These are phyloP conservation scores for Colletotrichum echinochloae DNA, from an alignment of 2,329 filamentous ascomycete genomes.

Conservation along the genomic window DNA sequence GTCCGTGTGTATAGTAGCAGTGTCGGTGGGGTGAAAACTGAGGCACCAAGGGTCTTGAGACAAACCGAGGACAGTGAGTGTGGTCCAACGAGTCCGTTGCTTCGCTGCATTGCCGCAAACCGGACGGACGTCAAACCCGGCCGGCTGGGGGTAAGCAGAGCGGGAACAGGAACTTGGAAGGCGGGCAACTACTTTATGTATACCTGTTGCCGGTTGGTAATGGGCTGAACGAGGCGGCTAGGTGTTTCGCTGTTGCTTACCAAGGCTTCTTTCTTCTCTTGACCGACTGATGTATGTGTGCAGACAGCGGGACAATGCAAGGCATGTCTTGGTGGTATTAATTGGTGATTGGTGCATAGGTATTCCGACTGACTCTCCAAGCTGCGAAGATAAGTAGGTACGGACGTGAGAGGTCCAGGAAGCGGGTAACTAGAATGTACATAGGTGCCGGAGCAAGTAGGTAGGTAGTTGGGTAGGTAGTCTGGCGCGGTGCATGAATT, in stretches of 20 bases:
- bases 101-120: not conserved
- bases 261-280: not conserved
- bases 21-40: slow-evolving; percentile 18
- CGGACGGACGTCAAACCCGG: not conserved
- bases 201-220: not conserved
- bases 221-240: not conserved
- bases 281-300: slow-evolving; percentile 23
- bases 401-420: slow-evolving; percentile 12
- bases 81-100: slow-evolving; percentile 1
- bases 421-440: not conserved
- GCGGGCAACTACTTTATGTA: slow-evolving; percentile 1
- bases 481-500: slow-evolving; percentile 25
- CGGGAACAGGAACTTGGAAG: slow-evolving; percentile 8
- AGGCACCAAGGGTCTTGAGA: slow-evolving; percentile 39
- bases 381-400: slow-evolving; percentile 26
- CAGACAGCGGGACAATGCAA: not conserved
- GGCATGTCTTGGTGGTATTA: not conserved
- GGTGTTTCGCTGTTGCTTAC: slow-evolving; percentile 9
- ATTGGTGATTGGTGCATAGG: not conserved
- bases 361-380: not conserved
- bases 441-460: not conserved
- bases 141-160: slow-evolving; percentile 17
- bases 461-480: not conserved
- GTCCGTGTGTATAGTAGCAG: too few relatives aligned
- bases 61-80: slow-evolving; percentile 18